Evolutionary conservation across 345 rosid genomes (phyloP), one percentile per base, ranked within the genome.

Genomic region (Eucalyptus viminalis): DNA sequence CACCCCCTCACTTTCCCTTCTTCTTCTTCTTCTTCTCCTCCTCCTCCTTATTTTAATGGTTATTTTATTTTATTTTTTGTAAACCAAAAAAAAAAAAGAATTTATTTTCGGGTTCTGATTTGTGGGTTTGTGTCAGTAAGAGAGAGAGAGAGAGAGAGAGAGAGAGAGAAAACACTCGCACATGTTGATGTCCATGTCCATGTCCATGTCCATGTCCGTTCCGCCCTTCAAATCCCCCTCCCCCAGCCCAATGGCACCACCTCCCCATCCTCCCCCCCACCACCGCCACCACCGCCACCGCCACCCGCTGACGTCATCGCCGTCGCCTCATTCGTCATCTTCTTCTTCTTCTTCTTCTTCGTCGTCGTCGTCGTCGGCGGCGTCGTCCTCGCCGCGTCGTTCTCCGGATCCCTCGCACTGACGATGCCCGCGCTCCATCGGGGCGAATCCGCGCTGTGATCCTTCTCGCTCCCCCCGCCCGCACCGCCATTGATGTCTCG

Each of bases 401-500:
- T 76, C 85, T 21, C 47, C 85, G 47, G 47, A 10, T 76, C 85
- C 85, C 85, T 44, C 15, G 85, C 85, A 6, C 85, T 25, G 85
- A 21, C 24, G 47, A 22, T 40, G 85, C 47, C 25, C 85, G 47
- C 85, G 47, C 47, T 22, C 85, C 27, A 24, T 4, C 29, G 62
- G 62, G 29, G 13, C 62, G 62, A 56, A 56, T 56, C 62, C 62
- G 29, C 29, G 81, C 85, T 40, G 81, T 72, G 24, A 72, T 72
- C 44, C 80, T 34, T 6, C 81, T 3, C 25, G 44, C 45, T 72
- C 83, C 29, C 45, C 67, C 31, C 67, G 31, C 80, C 19, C 72
- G 34, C 37, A 21, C 80, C 80, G 80, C 86, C 29, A 49, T 50
- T n/a, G 22, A 90, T 90, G 91, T 89, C 91, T 80, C 91, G 90